Evolutionary conservation across 1,284 basidiomycete genomes (phyloP), one percentile per base, ranked within the genome.

Genomic region (Cystobasidium slooffiae): DNA sequence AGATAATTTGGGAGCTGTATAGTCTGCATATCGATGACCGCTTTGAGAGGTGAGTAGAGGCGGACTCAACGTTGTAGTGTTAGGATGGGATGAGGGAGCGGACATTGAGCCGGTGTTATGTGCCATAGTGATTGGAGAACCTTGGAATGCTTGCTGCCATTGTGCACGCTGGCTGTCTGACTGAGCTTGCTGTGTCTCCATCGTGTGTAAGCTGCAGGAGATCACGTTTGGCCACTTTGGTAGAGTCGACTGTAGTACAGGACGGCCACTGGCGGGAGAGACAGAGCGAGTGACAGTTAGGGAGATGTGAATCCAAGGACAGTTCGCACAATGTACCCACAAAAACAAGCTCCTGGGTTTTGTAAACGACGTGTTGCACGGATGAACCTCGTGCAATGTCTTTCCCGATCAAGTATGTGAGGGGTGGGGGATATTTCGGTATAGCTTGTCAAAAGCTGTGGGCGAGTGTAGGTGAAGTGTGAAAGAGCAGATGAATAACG

Each of bases 21-120:
- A 66, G 22, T 66, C 64, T 47, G 64, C 64, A 66, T 66, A 66
- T 20, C 64, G 64, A 66, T 53, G 64, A 22, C 64, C 64, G 44
- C 64, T 66, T 31, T 66, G 64, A 14, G 64, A 66, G 14, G 64
- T 66, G 51, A 66, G 64, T 22, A 66, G 43, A 24, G 64, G 64
- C 1, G 64, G 64, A 14, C 41, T 46, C 10, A 66, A 31, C 14
- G 18, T 56, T 14, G 16, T 20, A 6, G 55, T 51, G 55, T 31
- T 14, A 4, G 55, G n/a, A 18, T 14, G 55, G 12, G n/a, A 14
- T 56, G 55, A 14, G 5, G 64, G 18, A 20, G n/a, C 18, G 16
- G 9, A 7, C 37, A 24, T 37, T 8, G 31, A 9, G 51, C 31
- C 31, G 18, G 3, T 41, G 24, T 44, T 31, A 16, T 43, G 22